phyloP scores from a whole-genome alignment of 1,139 yeast genomes.

The Chernovozyma sophiae-reginae region DNA sequence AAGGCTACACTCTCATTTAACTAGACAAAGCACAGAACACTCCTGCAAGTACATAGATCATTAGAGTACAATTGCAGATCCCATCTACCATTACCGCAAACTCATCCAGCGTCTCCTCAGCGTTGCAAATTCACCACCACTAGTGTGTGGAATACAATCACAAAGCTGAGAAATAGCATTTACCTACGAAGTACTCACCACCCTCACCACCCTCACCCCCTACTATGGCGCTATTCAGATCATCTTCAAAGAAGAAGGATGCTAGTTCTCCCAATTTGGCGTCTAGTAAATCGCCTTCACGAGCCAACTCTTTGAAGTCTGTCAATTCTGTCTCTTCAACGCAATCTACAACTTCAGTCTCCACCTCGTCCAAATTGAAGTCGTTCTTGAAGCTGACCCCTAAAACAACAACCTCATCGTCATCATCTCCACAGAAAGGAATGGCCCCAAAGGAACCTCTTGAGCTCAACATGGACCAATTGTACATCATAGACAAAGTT shows the following conservation, averaged over 20 bases:
- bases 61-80: too few relatives aligned
- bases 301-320: conserved; percentile 1
- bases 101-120: too few relatives aligned
- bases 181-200: too few relatives aligned
- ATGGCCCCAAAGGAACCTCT: not conserved
- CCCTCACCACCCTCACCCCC: not conserved
- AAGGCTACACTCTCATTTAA: too few relatives aligned
- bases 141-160: not conserved
- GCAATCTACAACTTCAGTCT: not conserved
- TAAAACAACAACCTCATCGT: not conserved
- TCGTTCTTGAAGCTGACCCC: conserved; percentile 1
- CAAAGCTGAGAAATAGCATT: not conserved
- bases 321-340: not conserved
- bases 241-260: conserved; percentile 6
- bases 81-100: too few relatives aligned
- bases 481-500: not conserved
- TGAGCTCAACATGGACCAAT: not conserved
- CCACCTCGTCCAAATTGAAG: not conserved
- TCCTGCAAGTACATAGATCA: too few relatives aligned
- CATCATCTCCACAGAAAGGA: not conserved
- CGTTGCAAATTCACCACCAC: too few relatives aligned
- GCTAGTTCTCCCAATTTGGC: not conserved
- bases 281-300: not conserved
- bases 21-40: too few relatives aligned
- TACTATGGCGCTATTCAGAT: conserved; percentile 5